Evolutionary conservation across 78 protist genomes (phyloP).

Genomic region (Pigoraptor vietnamica): DNA sequence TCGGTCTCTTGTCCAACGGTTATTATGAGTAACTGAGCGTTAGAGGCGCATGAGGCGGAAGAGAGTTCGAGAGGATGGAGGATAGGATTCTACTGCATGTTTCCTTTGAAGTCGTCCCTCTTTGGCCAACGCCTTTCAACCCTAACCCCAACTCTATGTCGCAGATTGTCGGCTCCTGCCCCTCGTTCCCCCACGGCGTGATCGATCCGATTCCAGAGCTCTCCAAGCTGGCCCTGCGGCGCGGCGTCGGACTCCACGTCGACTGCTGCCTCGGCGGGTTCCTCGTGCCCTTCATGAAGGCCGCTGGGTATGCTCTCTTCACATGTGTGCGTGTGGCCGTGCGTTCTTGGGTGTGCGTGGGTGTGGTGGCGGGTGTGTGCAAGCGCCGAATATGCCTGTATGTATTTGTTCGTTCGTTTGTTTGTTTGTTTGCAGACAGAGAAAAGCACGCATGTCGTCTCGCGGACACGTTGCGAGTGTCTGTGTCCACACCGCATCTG

Average conservation of each 20-base stretch:
- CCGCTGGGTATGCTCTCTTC: conserved; percentile 12
- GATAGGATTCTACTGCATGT: background rate
- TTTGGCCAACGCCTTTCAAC: background rate
- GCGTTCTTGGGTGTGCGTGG: background rate
- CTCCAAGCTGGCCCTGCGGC: conserved; percentile 1
- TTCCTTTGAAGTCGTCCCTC: background rate
- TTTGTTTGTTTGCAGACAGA: background rate
- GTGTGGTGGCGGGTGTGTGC: background rate
- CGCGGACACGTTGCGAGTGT: too few relatives aligned
- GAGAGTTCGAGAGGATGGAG: background rate
- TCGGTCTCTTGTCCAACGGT: background rate
- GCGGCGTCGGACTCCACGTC: conserved; percentile 42
- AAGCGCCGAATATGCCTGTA: background rate
- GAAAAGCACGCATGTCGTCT: too few relatives aligned
- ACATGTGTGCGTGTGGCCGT: background rate
- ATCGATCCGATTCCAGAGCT: conserved; percentile 37
- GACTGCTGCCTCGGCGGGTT: conserved; percentile 70
- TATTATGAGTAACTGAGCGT: too few relatives aligned
- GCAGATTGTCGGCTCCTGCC: conserved; percentile 44
- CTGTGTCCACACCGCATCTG: too few relatives aligned
- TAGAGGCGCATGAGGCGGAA: too few relatives aligned
- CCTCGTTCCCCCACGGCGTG: conserved; percentile 49
- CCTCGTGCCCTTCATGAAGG: conserved; percentile 36
- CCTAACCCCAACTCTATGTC: background rate
- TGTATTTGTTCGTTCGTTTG: background rate